These are phyloP conservation scores for Neurospora pannonica DNA, from an alignment of 495 filamentous ascomycete genomes.

Conservation along the genomic window DNA sequence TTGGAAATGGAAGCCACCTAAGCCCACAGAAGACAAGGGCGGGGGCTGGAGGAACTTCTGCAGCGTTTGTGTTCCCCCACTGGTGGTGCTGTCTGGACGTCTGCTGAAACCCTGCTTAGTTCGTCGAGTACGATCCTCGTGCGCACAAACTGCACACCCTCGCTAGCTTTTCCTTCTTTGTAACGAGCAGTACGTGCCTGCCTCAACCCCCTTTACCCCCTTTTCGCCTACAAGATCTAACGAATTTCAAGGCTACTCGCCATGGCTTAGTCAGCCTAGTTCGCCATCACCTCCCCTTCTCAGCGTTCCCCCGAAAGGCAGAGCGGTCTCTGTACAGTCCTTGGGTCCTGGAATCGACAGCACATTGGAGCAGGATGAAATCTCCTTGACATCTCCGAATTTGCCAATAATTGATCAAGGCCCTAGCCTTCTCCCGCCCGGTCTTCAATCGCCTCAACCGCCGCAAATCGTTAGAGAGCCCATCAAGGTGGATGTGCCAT, in stretches of 20 bases:
- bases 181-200: conserved; percentile 52
- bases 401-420: conserved; percentile 38
- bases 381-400: conserved; percentile 47
- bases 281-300: conserved; percentile 62
- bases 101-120: conserved; percentile 38
- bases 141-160: conserved; percentile 82
- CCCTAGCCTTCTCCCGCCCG: conserved; percentile 24
- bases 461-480: conserved; percentile 36
- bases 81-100: not conserved
- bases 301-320: conserved; percentile 61
- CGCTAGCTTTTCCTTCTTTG: conserved; percentile 90
- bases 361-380: conserved; percentile 48
- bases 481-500: conserved; percentile 79
- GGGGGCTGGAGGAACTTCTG: conserved; percentile 93
- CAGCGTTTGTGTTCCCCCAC: conserved; percentile 46
- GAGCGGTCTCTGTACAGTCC: conserved; percentile 74
- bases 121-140: conserved; percentile 91
- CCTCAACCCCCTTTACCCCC: not conserved
- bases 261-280: conserved; percentile 32
- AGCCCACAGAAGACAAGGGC: conserved; percentile 67
- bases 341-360: conserved; percentile 66
- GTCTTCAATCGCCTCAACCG: conserved; percentile 28
- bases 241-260: conserved; percentile 21
- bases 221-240: not conserved
- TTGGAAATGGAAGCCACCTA: conserved; percentile 95